These are phyloP conservation scores for Gigaspora rosea DNA, from an alignment of 192 early-diverging fungal genomes.

Conservation along the genomic window DNA sequence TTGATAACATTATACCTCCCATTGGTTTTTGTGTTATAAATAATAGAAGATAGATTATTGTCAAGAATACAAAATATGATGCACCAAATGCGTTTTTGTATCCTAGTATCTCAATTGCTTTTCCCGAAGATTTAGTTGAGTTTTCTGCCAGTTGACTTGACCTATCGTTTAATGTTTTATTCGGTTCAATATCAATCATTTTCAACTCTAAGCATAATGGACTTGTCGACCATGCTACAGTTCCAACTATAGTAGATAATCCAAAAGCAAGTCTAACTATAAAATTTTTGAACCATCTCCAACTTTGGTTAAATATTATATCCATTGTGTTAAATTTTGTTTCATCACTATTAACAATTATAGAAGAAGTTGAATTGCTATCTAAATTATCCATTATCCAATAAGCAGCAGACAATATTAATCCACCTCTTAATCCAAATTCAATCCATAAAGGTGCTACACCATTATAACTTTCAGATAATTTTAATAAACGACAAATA, in stretches of 20 bases:
- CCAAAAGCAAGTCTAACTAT: conserved; percentile 59
- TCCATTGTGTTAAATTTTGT: no score
- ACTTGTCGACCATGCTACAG: conserved; percentile 53
- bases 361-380: background rate
- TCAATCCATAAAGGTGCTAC: conserved; percentile 58
- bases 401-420: conserved; percentile 56
- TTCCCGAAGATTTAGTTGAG: conserved; percentile 29
- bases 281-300: conserved; percentile 43
- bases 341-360: no score
- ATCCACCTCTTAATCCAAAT: conserved; percentile 55
- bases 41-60: conserved; percentile 64
- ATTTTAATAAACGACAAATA: conserved; percentile 45
- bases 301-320: background rate
- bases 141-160: no score
- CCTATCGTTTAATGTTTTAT: background rate
- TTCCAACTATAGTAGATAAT: conserved; percentile 52
- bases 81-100: conserved; percentile 69
- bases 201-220: conserved; percentile 59
- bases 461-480: conserved; percentile 56
- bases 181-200: conserved; percentile 30
- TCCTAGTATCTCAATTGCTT: conserved; percentile 53
- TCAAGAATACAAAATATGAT: conserved; percentile 63
- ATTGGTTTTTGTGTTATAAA: conserved; percentile 78
- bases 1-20: conserved; percentile 65
- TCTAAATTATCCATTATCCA: conserved; percentile 55